Evolutionary conservation across 306 rosid species (phyloP).

Genomic region (Benincasa hispida): DNA sequence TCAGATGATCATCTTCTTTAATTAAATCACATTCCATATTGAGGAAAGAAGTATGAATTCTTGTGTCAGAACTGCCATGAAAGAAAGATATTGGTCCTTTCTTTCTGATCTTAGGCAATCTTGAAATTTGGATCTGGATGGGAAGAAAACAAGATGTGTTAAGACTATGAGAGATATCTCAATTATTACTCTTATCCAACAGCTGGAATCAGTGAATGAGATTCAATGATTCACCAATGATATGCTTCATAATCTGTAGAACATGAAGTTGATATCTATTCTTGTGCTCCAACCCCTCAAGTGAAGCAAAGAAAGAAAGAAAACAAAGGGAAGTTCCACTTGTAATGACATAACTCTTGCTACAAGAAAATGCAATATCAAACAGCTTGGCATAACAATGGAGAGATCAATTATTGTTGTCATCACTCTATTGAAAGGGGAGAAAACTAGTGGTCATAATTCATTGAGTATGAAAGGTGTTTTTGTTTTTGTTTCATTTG

Average conservation of each 20-base stretch:
- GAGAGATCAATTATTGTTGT: background rate
- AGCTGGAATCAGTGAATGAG: constrained; percentile 9
- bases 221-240: constrained; percentile 3
- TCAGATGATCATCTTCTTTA: background rate
- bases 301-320: background rate
- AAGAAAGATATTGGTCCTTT: background rate
- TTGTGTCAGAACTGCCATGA: background rate
- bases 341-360: background rate
- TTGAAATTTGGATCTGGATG: background rate
- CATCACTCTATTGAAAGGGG: background rate
- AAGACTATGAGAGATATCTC: background rate
- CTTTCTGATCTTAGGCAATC: background rate
- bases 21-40: background rate
- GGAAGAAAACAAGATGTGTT: background rate
- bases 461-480: background rate
- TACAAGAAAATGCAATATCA: background rate
- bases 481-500: background rate
- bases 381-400: background rate
- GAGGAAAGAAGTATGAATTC: background rate
- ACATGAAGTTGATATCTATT: background rate
- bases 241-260: background rate
- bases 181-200: constrained; percentile 7
- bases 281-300: background rate
- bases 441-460: background rate
- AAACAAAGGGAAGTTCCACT: background rate